Evolutionary conservation across 2,329 filamentous ascomycete genomes (phyloP).

Genomic region (Colletotrichum sp.): DNA sequence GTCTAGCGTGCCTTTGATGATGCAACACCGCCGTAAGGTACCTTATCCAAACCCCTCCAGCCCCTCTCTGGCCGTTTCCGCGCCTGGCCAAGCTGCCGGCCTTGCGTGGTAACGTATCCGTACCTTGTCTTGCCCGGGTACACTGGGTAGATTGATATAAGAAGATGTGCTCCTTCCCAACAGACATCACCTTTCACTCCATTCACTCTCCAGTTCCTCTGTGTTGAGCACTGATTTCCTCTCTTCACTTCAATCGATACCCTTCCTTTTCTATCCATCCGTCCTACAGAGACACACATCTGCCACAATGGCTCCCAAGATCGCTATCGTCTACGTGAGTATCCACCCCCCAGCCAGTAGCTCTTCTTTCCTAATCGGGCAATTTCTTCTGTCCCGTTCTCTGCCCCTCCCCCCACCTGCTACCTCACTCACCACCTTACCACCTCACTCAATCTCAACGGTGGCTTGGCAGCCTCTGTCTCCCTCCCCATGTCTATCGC

Average conservation of each 20-base stretch:
- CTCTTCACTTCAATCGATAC: not conserved
- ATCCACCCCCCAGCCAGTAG: not conserved
- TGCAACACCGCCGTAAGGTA: not conserved
- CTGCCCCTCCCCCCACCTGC: not conserved
- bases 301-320: conserved; percentile 81
- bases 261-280: not conserved
- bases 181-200: not conserved
- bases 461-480: not conserved
- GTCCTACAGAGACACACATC: conserved; percentile 15
- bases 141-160: not conserved
- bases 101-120: not conserved
- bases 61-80: not conserved
- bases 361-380: conserved; percentile 13
- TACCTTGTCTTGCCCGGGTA: not conserved
- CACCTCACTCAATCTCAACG: not conserved
- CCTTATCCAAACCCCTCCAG: not conserved
- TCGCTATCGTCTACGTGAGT: conserved; percentile 89
- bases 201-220: not conserved
- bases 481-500: not conserved
- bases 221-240: not conserved
- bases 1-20: not conserved
- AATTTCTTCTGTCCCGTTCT: conserved; percentile 4
- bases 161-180: not conserved
- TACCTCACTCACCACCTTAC: not conserved
- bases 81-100: not conserved